Evolutionary conservation across 164 flowering plant species (phyloP).

Genomic region (Aristolochia californica): DNA sequence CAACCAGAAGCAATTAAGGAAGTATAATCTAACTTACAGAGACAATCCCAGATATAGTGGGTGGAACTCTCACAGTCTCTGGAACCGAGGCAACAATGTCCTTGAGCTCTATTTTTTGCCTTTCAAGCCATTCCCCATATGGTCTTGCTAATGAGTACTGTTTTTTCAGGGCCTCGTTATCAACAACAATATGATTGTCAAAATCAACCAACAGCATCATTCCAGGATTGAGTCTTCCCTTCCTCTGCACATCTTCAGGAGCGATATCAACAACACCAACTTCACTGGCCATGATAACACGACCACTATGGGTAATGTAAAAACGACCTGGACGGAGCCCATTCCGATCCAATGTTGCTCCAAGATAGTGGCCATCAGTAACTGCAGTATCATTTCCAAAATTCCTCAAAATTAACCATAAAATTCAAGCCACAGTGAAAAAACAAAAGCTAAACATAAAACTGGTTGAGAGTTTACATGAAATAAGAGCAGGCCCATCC

Average conservation of each 20-base stretch:
- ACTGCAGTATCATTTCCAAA: conserved; percentile 37
- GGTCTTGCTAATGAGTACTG: conserved; percentile 90
- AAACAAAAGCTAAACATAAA: not conserved
- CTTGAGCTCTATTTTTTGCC: conserved; percentile 77
- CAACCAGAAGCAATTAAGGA: not conserved
- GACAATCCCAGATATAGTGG: conserved; percentile 57
- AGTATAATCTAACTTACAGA: conserved; percentile 35
- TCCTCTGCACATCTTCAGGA: conserved; percentile 78
- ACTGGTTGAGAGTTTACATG: conserved; percentile 44
- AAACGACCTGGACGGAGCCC: conserved; percentile 98
- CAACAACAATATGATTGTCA: conserved; percentile 91
- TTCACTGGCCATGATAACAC: conserved; percentile 99
- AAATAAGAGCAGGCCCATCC: conserved; percentile 97
- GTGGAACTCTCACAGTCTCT: conserved; percentile 43
- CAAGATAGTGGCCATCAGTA: conserved; percentile 97
- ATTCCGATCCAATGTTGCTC: conserved; percentile 97
- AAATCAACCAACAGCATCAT: conserved; percentile 99
- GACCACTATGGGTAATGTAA: conserved; percentile 83
- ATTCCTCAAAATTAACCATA: not conserved
- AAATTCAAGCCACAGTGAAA: not conserved
- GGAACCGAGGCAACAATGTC: conserved; percentile 63
- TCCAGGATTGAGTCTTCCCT: conserved; percentile 98
- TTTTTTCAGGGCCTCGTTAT: conserved; percentile 86
- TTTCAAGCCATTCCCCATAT: conserved; percentile 83
- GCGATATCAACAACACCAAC: conserved; percentile 97